These are phyloP conservation scores for Hirschfeldia incana DNA, from an alignment of 345 rosid genomes.

Conservation along the genomic window DNA sequence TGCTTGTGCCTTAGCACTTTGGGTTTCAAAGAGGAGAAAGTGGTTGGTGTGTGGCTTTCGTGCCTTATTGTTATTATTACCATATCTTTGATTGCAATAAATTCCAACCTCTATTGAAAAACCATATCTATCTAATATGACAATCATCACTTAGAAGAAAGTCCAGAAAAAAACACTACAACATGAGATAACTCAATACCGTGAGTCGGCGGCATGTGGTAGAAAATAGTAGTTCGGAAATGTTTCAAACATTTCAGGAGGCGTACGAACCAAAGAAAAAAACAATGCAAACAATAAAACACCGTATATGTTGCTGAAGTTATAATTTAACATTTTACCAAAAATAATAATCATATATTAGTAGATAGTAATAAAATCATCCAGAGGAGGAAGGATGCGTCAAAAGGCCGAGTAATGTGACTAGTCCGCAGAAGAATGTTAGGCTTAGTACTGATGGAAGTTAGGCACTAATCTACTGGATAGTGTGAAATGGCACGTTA, in stretches of 20 bases:
- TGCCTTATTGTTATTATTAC: not conserved
- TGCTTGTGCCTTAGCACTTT: not conserved
- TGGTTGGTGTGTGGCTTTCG: constrained; percentile 29
- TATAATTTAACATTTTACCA: not conserved
- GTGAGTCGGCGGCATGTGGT: not conserved
- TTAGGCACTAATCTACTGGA: constrained; percentile 18
- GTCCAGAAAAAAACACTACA: not conserved
- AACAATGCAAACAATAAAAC: not conserved
- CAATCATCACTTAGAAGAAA: not conserved
- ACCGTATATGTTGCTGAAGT: not conserved
- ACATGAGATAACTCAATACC: not conserved
- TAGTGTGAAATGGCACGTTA: constrained; percentile 10
- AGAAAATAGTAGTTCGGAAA: not conserved
- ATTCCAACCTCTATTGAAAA: not conserved
- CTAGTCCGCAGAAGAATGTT: not conserved
- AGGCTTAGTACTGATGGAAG: constrained; percentile 9
- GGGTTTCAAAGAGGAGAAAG: constrained; percentile 5
- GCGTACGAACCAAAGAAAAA: not conserved
- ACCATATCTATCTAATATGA: not conserved
- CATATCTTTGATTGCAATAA: constrained; percentile 14
- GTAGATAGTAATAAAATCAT: not conserved
- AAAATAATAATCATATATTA: not conserved
- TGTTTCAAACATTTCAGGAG: not conserved
- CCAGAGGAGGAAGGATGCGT: not conserved
- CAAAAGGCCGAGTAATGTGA: not conserved